A percentile compares a stretch with the other conserved stretches of the same genome.
These are phyloP conservation scores for Ceratobasidium sp. DNA, from an alignment of 1,284 basidiomycete genomes.

Conservation along the genomic window DNA sequence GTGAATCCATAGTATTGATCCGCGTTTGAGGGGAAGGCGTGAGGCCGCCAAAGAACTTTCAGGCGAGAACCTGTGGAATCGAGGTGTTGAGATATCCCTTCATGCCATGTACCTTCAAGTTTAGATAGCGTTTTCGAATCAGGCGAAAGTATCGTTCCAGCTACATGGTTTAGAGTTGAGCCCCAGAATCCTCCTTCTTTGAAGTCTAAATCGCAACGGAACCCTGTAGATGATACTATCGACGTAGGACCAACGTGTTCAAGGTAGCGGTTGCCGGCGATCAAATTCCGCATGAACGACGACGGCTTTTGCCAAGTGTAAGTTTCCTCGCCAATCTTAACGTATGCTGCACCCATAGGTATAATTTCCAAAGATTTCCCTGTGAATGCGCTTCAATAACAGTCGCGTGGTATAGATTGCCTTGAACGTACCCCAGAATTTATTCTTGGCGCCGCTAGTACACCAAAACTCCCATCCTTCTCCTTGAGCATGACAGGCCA, in stretches of 20 bases:
- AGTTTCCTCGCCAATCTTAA: conserved; percentile 73
- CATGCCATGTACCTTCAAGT: conserved; percentile 88
- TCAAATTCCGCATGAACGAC: conserved; percentile 88
- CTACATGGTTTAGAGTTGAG: conserved; percentile 76
- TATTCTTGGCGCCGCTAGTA: conserved; percentile 83
- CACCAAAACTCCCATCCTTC: conserved; percentile 79
- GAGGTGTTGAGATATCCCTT: conserved; percentile 74
- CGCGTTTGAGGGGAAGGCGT: conserved; percentile 79
- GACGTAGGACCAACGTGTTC: conserved; percentile 84
- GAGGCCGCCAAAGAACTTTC: conserved; percentile 80
- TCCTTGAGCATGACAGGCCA: conserved; percentile 88
- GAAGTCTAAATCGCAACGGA: conserved; percentile 80
- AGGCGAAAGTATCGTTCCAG: conserved; percentile 70
- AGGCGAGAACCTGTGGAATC: conserved; percentile 71
- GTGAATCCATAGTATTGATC: conserved; percentile 88
- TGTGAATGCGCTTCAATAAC: conserved; percentile 55
- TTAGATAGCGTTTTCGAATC: conserved; percentile 67
- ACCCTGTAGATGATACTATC: conserved; percentile 73
- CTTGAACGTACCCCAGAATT: conserved; percentile 81
- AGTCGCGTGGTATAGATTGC: conserved; percentile 33
- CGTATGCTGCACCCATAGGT: conserved; percentile 75
- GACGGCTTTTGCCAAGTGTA: conserved; percentile 87
- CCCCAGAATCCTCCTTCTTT: conserved; percentile 87
- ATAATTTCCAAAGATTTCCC: conserved; percentile 89
- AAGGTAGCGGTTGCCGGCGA: conserved; percentile 91